Evolutionary conservation across 495 filamentous ascomycete genomes (phyloP).

Genomic region (Sordaria brevicollis): DNA sequence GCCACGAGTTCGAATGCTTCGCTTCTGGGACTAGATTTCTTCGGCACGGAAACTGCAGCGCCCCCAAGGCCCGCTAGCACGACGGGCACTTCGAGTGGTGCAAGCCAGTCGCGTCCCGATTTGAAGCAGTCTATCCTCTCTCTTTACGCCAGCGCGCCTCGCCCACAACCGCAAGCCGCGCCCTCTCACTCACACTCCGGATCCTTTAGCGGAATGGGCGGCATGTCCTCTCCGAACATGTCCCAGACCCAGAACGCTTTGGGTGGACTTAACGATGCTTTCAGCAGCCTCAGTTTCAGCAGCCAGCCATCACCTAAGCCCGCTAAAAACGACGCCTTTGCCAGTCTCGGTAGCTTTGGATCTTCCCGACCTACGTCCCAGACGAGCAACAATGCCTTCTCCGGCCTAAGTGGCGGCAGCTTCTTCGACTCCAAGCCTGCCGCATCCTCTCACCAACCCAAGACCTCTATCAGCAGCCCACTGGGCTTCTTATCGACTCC

Average conservation of each 20-base stretch:
- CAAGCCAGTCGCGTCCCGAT: constrained; percentile 72
- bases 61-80: constrained; percentile 65
- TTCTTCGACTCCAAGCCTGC: constrained; percentile 72
- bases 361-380: constrained; percentile 43
- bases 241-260: constrained; percentile 42
- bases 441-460: constrained; percentile 39
- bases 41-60: constrained; percentile 58
- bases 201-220: constrained; percentile 39
- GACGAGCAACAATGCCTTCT: constrained; percentile 43
- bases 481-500: constrained; percentile 44
- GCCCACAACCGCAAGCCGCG: constrained; percentile 45
- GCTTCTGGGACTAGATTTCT: constrained; percentile 85
- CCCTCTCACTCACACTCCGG: constrained; percentile 33
- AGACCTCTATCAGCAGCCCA: constrained; percentile 34
- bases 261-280: constrained; percentile 77
- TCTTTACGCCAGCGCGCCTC: constrained; percentile 77
- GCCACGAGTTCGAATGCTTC: constrained; percentile 62
- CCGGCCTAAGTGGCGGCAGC: constrained; percentile 52
- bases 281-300: constrained; percentile 68
- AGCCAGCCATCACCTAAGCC: constrained; percentile 43
- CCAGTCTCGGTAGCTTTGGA: constrained; percentile 54
- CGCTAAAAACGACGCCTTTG: constrained; percentile 56
- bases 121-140: constrained; percentile 96
- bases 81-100: constrained; percentile 45
- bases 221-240: constrained; percentile 42